phyloP scores from a whole-genome alignment of 768 basidiomycete species.

The Naganishia vaughanmartiniae region DNA sequence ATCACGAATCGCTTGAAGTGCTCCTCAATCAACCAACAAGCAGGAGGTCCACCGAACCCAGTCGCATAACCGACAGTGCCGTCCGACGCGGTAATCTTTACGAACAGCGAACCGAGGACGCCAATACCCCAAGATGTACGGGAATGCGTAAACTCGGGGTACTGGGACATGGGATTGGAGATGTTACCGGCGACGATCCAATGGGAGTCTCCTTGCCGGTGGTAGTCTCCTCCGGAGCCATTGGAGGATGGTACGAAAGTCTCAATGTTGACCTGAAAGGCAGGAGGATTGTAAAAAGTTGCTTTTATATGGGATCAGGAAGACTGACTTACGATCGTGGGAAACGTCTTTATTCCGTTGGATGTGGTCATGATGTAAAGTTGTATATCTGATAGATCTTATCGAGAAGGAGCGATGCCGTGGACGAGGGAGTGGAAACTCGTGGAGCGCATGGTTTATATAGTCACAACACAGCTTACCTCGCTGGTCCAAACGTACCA shows the following conservation, averaged over 20 bases:
- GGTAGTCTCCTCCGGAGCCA: slow-evolving; percentile 54
- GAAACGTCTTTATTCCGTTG: slow-evolving; percentile 27
- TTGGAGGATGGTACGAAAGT: slow-evolving; percentile 52
- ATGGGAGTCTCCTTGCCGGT: slow-evolving; percentile 46
- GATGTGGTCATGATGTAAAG: slow-evolving; percentile 3
- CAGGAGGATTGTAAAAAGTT: background rate
- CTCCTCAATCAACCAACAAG: slow-evolving; percentile 54
- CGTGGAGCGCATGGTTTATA: background rate
- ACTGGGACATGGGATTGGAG: slow-evolving; percentile 52
- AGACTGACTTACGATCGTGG: slow-evolving; percentile 23
- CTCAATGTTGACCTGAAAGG: slow-evolving; percentile 46
- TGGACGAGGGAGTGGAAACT: background rate
- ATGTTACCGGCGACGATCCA: slow-evolving; percentile 53
- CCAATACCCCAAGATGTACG: slow-evolving; percentile 54
- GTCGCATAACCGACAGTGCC: slow-evolving; percentile 54
- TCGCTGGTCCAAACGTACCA: too few relatives aligned
- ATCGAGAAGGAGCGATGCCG: background rate
- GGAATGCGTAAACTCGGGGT: slow-evolving; percentile 47
- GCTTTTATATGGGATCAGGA: background rate
- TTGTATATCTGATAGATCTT: background rate
- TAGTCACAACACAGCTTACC: background rate
- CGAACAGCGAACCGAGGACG: slow-evolving; percentile 53
- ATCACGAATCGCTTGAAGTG: slow-evolving; percentile 54
- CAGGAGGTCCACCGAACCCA: slow-evolving; percentile 53
- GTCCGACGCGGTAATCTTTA: slow-evolving; percentile 53